phyloP scores from a whole-genome alignment of 1,284 basidiomycete species.

The Singerocomus inundabilis region DNA sequence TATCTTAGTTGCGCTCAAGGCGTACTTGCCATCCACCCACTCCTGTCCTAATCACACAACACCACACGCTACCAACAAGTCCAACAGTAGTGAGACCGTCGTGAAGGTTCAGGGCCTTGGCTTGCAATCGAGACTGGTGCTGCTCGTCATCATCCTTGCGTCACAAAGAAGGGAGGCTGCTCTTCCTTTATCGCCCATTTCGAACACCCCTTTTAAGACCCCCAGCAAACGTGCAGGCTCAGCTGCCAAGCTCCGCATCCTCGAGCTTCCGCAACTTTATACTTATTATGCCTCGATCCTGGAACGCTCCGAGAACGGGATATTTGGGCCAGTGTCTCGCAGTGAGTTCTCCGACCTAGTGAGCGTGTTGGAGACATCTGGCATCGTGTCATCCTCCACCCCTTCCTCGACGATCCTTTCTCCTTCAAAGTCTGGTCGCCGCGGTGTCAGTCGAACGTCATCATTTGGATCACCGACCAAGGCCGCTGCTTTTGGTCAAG shows the following conservation, averaged over 20 bases:
- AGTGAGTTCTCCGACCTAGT: slow-evolving; percentile 74
- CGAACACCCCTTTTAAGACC: slow-evolving; percentile 38
- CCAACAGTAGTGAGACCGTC: slow-evolving; percentile 59
- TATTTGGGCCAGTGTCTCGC: slow-evolving; percentile 65
- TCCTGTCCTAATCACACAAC: slow-evolving; percentile 21
- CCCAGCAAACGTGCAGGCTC: slow-evolving; percentile 55
- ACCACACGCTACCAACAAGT: slow-evolving; percentile 20
- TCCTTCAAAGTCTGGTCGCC: slow-evolving; percentile 42
- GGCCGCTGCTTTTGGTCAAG: slow-evolving; percentile 42
- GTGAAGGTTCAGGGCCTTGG: slow-evolving; percentile 65
- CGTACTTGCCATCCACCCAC: slow-evolving; percentile 54
- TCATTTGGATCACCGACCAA: slow-evolving; percentile 53
- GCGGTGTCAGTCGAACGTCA: slow-evolving; percentile 51
- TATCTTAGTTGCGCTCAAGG: slow-evolving; percentile 66
- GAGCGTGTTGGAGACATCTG: slow-evolving; percentile 68
- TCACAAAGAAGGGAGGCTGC: slow-evolving; percentile 57
- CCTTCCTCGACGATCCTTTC: slow-evolving; percentile 35
- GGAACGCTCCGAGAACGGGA: slow-evolving; percentile 47
- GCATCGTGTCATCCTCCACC: slow-evolving; percentile 48
- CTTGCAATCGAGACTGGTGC: slow-evolving; percentile 66
- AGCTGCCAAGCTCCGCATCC: slow-evolving; percentile 30
- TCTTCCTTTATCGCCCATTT: slow-evolving; percentile 46
- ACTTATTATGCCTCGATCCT: slow-evolving; percentile 62
- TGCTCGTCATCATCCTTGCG: slow-evolving; percentile 63
- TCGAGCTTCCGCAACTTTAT: slow-evolving; percentile 62